These are phyloP conservation scores for Setomelanomma holmii DNA, from an alignment of 2,329 filamentous ascomycete species.

Conservation along the genomic window DNA sequence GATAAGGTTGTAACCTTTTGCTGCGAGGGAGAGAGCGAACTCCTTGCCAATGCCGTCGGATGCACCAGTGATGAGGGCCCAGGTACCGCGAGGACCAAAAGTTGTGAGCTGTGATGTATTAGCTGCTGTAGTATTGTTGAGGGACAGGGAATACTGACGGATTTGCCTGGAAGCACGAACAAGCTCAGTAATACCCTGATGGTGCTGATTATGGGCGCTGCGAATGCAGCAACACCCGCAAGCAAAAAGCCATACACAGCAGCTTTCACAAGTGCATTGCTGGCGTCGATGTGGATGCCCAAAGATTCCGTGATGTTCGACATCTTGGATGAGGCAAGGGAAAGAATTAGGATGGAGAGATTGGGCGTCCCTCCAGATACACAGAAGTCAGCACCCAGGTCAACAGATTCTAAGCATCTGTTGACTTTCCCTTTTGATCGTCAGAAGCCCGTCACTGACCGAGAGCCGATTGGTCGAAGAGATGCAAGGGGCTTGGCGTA, in stretches of 20 bases:
- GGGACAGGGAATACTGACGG: no score
- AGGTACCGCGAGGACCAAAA: constrained; percentile 90
- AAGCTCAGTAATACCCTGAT: constrained; percentile 56
- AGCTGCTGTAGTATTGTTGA: no score
- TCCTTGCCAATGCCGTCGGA: constrained; percentile 98
- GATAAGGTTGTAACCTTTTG: constrained; percentile 91
- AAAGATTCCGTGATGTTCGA: constrained; percentile 29
- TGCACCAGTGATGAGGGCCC: constrained; percentile 93
- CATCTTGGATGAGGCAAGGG: constrained; percentile 10
- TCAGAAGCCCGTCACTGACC: constrained; percentile 1
- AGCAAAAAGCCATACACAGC: constrained; percentile 38
- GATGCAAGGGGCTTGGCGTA: neutral
- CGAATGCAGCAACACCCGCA: constrained; percentile 39
- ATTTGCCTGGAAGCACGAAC: constrained; percentile 57
- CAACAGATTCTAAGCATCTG: neutral
- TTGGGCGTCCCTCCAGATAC: no score
- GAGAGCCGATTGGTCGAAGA: constrained; percentile 12
- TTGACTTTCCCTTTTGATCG: constrained; percentile 3
- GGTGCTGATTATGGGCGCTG: constrained; percentile 53
- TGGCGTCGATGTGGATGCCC: constrained; percentile 43
- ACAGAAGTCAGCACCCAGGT: no score
- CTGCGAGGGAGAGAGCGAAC: constrained; percentile 87
- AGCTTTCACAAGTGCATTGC: constrained; percentile 34
- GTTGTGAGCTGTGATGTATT: constrained; percentile 69
- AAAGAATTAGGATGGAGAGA: neutral